Conservation (phyloP, 768 basidiomycete genomes). For the Kwoniella dendrophila region DNA sequence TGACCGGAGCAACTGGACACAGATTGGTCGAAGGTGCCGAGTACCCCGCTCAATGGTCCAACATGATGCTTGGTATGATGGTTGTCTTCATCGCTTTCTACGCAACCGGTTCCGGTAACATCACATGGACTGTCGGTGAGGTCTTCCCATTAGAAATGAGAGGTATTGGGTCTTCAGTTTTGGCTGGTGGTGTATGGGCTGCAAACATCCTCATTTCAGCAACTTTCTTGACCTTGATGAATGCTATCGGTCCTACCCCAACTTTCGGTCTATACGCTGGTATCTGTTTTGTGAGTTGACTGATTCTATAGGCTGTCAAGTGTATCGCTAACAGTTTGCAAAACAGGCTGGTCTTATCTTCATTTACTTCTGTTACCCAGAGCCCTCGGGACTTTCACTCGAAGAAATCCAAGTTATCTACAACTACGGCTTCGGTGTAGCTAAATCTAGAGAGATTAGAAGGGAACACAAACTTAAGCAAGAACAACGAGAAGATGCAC, state of each 20-base stretch:
- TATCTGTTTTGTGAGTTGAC: conserved; percentile 33
- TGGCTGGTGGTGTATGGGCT: conserved; percentile 36
- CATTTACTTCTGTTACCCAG: conserved; percentile 45
- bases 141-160: conserved; percentile 41
- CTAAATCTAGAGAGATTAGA: conserved; percentile 34
- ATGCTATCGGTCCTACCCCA: conserved; percentile 34
- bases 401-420: conserved; percentile 41
- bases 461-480: conserved; percentile 25
- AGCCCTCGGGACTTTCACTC: conserved; percentile 37
- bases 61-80: conserved; percentile 35
- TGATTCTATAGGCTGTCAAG: neutral
- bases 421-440: conserved; percentile 43
- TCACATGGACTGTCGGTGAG: conserved; percentile 38
- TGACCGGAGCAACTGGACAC: conserved; percentile 28
- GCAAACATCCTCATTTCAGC: conserved; percentile 46
- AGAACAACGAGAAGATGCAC: conserved; percentile 6
- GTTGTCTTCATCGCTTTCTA: conserved; percentile 40
- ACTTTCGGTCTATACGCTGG: conserved; percentile 36
- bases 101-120: conserved; percentile 33
- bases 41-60: conserved; percentile 36
- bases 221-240: conserved; percentile 42
- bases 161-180: conserved; percentile 30
- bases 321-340: neutral
- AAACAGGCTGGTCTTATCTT: conserved; percentile 38
- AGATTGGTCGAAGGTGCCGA: conserved; percentile 25